Evolutionary conservation across 805 yeast species (phyloP), one percentile per base, ranked within the genome.

Genomic region (Wickerhamia fluorescens): DNA sequence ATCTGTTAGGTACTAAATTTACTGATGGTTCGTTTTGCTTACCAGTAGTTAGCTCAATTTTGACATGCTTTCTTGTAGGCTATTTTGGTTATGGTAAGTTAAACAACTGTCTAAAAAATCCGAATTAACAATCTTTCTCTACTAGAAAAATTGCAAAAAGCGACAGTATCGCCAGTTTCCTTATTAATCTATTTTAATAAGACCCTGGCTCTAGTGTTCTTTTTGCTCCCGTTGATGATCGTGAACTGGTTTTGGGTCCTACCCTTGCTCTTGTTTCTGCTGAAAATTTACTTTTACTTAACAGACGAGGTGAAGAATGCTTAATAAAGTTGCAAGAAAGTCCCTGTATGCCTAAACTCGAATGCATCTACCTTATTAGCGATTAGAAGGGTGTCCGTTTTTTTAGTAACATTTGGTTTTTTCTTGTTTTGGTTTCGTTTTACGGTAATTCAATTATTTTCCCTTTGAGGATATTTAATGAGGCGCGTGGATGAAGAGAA

Each of bases 331-430:
- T 18, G 20, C 20, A 18, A 18, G 20, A 18, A 8, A 8, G 9
- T 10, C 20, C 20, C 10, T 18, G 20, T 18, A 18, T 18, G 20
- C 9, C 20, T 10, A 10, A 18, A 18, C 7, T 8, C 69, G 36
- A 74, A 60, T 27, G 62, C 37, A 21, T 37, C 41, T 20, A 37
- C 49, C 31, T 48, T 45, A 23, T 42, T 30, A 22, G 13, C 13
- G 13, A 22, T 7, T 12, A n/a, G 11, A 22, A 7, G 13, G 11
- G 24, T 7, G n/a, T n/a, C 26, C 10, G 6, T 14, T 6, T 11
- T 13, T 11, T 14, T 24, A 5, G n/a, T n/a, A n/a, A n/a, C n/a
- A n/a, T n/a, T n/a, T n/a, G n/a, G n/a, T n/a, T n/a, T n/a, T n/a
- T n/a, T n/a, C n/a, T n/a, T n/a, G n/a, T n/a, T 25, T 25, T 13